A percentile compares a stretch with the other conserved stretches of the same genome.
Conservation (phyloP, 2,329 filamentous ascomycete species). For the Botrytis porri region DNA sequence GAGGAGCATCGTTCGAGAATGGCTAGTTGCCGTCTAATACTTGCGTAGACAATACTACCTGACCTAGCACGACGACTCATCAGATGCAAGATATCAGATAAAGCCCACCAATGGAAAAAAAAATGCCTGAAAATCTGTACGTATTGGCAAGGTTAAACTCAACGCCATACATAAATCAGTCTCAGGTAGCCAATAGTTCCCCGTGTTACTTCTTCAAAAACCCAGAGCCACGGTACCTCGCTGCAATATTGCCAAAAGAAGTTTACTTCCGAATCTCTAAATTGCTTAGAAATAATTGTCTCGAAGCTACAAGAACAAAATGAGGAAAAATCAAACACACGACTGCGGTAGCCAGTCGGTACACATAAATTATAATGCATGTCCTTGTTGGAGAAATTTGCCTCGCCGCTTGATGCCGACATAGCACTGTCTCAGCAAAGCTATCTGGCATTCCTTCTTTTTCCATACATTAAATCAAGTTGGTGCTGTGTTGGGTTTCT, state of each 20-base stretch:
- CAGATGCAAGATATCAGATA: neutral
- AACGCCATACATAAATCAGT: neutral
- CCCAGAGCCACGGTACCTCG: conserved; percentile 3
- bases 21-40: neutral
- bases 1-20: neutral
- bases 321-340: neutral
- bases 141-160: neutral
- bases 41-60: conserved; percentile 1
- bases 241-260: conserved; percentile 9
- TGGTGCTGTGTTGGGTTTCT: conserved; percentile 11
- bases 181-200: conserved; percentile 1
- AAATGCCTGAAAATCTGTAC: neutral
- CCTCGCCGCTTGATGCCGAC: conserved; percentile 16
- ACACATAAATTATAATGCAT: conserved; percentile 18
- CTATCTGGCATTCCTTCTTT: conserved; percentile 10
- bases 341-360: conserved; percentile 1
- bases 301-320: neutral
- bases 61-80: neutral
- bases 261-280: conserved; percentile 7
- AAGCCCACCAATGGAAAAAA: conserved; percentile 10
- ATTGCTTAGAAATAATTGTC: conserved; percentile 8
- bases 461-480: conserved; percentile 3
- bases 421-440: conserved; percentile 2
- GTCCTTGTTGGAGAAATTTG: conserved; percentile 13
- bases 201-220: conserved; percentile 7